These are phyloP conservation scores for Amanita rubescens DNA, from an alignment of 768 basidiomycete genomes.

Conservation along the genomic window DNA sequence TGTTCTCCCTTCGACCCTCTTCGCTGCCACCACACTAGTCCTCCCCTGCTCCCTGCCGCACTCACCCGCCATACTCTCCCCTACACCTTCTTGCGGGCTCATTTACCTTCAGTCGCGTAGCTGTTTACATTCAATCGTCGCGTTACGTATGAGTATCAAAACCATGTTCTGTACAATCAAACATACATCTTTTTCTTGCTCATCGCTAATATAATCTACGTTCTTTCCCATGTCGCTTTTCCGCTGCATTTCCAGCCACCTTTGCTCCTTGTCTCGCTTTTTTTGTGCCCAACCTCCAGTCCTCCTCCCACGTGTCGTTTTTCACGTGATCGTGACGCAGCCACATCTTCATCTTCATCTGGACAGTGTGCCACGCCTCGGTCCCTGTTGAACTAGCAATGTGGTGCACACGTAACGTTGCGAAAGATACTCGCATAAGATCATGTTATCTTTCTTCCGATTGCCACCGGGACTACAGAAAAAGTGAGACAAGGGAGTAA, in stretches of 20 bases:
- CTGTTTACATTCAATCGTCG: neutral
- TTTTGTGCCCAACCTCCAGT: neutral
- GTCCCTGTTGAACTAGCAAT: too few species aligned
- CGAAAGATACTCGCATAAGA: too few species aligned
- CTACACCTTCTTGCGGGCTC: neutral
- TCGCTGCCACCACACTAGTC: neutral
- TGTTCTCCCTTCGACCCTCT: constrained; percentile 3
- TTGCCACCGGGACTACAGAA: too few species aligned
- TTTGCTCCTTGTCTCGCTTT: neutral
- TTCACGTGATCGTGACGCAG: constrained; percentile 8
- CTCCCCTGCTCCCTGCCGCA: constrained; percentile 1
- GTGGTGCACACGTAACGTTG: too few species aligned
- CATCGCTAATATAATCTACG: neutral
- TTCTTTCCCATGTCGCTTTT: neutral
- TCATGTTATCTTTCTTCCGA: too few species aligned
- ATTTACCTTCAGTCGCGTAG: neutral
- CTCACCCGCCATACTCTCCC: neutral
- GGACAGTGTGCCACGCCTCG: too few species aligned
- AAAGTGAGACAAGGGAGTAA: too few species aligned
- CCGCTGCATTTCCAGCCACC: neutral
- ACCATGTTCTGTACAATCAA: neutral
- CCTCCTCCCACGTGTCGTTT: constrained; percentile 3
- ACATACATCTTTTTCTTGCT: neutral
- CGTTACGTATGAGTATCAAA: neutral
- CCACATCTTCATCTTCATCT: constrained; percentile 2